phyloP scores from a whole-genome alignment of 306 rosid species.

The Vachellia pachyceras region DNA sequence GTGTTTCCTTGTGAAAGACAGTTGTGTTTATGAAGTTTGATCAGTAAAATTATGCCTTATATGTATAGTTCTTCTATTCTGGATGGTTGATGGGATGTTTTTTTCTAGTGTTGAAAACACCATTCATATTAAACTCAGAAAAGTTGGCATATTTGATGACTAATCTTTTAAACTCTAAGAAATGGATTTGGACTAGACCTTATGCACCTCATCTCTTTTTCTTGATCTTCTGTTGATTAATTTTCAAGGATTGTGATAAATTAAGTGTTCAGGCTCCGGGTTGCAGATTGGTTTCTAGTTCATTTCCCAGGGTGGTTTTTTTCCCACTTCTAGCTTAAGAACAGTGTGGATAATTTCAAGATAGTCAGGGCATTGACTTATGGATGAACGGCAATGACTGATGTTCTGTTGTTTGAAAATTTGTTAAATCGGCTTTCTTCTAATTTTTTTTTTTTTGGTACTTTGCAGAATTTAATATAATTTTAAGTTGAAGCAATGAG shows the following conservation, averaged over 20 bases:
- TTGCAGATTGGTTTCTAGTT: not conserved
- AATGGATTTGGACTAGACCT: not conserved
- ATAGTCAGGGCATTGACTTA: slow-evolving; percentile 14
- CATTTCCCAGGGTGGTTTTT: not conserved
- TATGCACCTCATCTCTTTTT: not conserved
- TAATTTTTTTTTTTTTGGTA: no score
- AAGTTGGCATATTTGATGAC: not conserved
- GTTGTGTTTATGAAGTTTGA: not conserved
- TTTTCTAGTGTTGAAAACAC: not conserved
- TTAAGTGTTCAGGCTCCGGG: not conserved
- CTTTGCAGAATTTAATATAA: not conserved
- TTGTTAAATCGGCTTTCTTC: not conserved
- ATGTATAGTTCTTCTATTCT: not conserved
- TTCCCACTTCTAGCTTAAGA: not conserved
- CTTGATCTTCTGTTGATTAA: not conserved
- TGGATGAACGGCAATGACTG: not conserved
- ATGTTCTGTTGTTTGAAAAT: slow-evolving; percentile 18
- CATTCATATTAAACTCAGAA: not conserved
- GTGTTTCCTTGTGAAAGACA: not conserved
- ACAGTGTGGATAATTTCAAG: slow-evolving; percentile 8
- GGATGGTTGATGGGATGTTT: not conserved
- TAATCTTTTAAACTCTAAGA: not conserved
- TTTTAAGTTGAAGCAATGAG: slow-evolving; percentile 47
- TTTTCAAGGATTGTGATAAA: not conserved
- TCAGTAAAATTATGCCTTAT: not conserved